A percentile compares a stretch with the other conserved stretches of the same genome.
These are phyloP conservation scores for Oryza meridionalis DNA, from an alignment of 176 grass and related monocot species.

Conservation along the genomic window DNA sequence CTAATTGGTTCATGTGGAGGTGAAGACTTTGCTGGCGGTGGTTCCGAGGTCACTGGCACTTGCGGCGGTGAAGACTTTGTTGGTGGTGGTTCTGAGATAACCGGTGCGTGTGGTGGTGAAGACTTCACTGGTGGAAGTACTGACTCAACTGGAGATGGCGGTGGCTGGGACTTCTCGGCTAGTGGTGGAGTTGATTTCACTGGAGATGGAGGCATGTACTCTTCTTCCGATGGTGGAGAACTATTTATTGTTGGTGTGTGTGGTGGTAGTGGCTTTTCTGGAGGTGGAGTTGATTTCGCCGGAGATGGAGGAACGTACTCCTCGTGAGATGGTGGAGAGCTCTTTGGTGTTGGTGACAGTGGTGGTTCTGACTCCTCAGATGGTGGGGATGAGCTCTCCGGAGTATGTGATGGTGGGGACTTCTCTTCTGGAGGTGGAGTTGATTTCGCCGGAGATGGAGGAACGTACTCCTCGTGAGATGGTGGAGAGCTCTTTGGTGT, in stretches of 20 bases:
- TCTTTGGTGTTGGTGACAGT: background rate
- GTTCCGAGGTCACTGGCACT: background rate
- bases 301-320: background rate
- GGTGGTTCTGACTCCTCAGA: background rate
- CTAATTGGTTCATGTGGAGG: background rate
- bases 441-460: background rate
- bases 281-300: background rate
- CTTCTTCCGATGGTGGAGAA: background rate
- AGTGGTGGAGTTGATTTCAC: background rate
- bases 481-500: conserved; percentile 7
- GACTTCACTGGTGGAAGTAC: background rate
- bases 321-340: background rate
- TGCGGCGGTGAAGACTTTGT: background rate
- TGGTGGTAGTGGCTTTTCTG: background rate
- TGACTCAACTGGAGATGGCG: background rate
- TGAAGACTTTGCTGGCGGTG: background rate
- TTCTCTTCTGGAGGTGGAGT: background rate
- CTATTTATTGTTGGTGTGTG: background rate
- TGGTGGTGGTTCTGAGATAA: background rate
- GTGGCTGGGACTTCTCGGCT: background rate
- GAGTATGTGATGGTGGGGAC: background rate
- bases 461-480: background rate
- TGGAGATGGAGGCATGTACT: background rate
- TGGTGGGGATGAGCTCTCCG: background rate
- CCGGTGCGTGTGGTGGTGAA: background rate